A percentile compares a stretch with the other conserved stretches of the same genome.
phyloP scores from a whole-genome alignment of 2,329 filamentous ascomycete genomes.

The Hymenoscyphus albidus region DNA sequence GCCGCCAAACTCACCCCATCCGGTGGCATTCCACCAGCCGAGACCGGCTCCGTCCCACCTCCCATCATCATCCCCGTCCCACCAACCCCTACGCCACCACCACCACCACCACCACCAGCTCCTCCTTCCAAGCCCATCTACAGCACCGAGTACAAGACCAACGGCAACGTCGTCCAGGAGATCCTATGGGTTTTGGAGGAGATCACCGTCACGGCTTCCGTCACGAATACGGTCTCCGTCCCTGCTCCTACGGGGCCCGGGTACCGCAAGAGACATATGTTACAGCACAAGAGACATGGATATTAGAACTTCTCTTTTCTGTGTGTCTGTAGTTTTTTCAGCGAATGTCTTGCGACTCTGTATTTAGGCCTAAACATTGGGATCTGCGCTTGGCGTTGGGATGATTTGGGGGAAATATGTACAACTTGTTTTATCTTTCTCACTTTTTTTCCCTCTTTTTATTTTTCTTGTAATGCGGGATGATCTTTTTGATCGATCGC shows the following conservation, averaged over 20 bases:
- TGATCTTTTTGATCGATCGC: no score
- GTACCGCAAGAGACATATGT: constrained; percentile 9
- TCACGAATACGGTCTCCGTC: background rate
- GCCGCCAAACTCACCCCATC: constrained; percentile 5
- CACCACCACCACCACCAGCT: constrained; percentile 21
- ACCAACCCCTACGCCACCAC: constrained; percentile 11
- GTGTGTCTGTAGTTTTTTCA: no score
- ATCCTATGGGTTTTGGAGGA: constrained; percentile 54
- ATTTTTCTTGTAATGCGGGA: no score
- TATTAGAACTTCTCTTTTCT: background rate
- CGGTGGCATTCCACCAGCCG: background rate
- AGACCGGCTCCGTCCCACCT: background rate
- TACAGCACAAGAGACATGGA: constrained; percentile 6
- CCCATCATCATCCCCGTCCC: background rate
- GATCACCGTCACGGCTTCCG: constrained; percentile 45
- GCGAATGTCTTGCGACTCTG: no score
- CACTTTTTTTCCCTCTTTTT: no score
- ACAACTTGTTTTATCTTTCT: no score
- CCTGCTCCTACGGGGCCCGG: background rate
- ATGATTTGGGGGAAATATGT: no score
- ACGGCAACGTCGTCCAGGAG: constrained; percentile 49
- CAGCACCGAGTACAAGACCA: constrained; percentile 53
- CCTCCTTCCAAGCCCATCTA: constrained; percentile 25
- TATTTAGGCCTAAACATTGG: no score
- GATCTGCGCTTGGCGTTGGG: no score